Evolutionary conservation across 192 early-diverging fungal genomes (phyloP), one percentile per base, ranked within the genome.

Genomic region (Thoreauomyces humboldtii): DNA sequence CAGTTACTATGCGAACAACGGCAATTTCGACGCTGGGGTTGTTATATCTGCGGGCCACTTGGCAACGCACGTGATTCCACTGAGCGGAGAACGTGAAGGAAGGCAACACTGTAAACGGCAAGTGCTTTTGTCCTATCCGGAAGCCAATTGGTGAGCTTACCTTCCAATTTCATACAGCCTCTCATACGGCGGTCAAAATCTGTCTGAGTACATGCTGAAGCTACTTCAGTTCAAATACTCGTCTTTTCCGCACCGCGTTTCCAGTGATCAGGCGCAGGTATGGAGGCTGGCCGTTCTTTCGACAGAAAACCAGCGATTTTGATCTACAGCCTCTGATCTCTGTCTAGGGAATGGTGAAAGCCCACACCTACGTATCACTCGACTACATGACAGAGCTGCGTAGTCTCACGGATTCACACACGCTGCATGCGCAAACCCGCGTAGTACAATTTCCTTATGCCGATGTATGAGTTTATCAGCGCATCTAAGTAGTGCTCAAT

Each of bases 141-240:
- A 27, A 14, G 50, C 52, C 21, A 19, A 29, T 31, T 24, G 27
- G 6, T 54, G 17, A 19, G 14, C 15, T 24, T 24, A 24, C 11
- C 1, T 31, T 73, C 15, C 12, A 11, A 28, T 44, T 29, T 38
- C 12, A n/a, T n/a, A 28, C 67, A 90, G 89, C 25, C 81, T 96
- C 24, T 81, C 87, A 19, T 88, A 90, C 69, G 92, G 94, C 55
- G 91, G 92, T 0, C 70, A 76, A 21, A 72, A 87, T 58, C 80
- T 89, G 41, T 84, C 87, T 9, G 91, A 93, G 25, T 92, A 87
- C 52, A 76, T 96, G 88, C 75, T 91, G 32, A 91, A 90, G 67
- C 80, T 94, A 1, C 76, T 95, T 77, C 92, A 95, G 73, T 81
- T 90, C 35, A 96, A 96, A 65, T 96, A 95, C 63, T 88, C 93